Conservation (phyloP, 257 asterid species). For the Nicotiana tabacum region DNA sequence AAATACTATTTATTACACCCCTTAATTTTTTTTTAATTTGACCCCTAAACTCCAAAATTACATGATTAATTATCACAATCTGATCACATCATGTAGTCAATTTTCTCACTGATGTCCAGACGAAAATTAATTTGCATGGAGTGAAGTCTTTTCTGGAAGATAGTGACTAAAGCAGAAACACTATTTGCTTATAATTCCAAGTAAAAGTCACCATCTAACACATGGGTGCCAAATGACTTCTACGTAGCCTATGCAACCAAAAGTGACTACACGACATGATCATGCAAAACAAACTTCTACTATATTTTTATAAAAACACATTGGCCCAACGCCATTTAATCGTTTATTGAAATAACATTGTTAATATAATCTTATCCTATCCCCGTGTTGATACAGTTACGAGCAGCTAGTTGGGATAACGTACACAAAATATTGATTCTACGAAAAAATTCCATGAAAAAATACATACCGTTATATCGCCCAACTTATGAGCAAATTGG, state of each 20-base stretch:
- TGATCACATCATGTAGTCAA: conserved; percentile 5
- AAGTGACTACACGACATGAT: conserved; percentile 12
- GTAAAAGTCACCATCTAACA: conserved; percentile 12
- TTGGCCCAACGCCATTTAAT: not conserved
- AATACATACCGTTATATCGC: not conserved
- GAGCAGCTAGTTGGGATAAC: not conserved
- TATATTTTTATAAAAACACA: not conserved
- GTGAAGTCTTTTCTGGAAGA: conserved; percentile 9
- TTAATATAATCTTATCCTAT: not conserved
- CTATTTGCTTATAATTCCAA: conserved; percentile 1
- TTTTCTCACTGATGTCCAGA: not conserved
- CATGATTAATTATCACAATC: not conserved
- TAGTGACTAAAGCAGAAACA: conserved; percentile 10
- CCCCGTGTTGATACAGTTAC: not conserved
- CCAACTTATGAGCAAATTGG: not conserved
- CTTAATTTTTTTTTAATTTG: not conserved
- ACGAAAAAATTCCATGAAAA: too few relatives aligned
- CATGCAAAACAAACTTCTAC: conserved; percentile 9
- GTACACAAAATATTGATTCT: not conserved
- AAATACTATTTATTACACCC: not conserved
- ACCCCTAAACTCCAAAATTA: not conserved
- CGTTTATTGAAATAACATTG: not conserved
- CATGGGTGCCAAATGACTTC: conserved; percentile 9
- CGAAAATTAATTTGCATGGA: not conserved
- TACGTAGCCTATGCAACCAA: conserved; percentile 12